Base-by-base conservation (phyloP, 1,139 yeast species). In the Meyerozyma elateridarum region DNA sequence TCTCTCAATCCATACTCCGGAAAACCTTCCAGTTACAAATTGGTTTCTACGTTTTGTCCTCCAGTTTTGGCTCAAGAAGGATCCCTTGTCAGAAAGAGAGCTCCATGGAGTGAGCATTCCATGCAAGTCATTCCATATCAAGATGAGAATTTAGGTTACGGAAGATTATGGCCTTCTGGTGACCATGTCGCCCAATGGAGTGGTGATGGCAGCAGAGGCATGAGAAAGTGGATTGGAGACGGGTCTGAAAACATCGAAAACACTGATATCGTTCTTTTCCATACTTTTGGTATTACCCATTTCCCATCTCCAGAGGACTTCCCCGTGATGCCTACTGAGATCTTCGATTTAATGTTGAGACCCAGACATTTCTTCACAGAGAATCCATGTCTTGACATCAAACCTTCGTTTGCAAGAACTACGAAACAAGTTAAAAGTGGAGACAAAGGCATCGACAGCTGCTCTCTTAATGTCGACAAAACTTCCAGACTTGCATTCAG, bases 241-340 rank as follows among this genome's bases (percentile, higher is more conserved):
- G 87, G 85, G 36, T 39, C 61, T 7, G 87, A 72, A 32, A 56
- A 56, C 14, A 63, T 82, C 49, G 84, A 79, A 47, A 72, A 82
- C 59, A 76, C 83, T 25, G 89, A 82, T 53, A 70, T 82, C 42
- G 69, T 82, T 32, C 61, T 79, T 48, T 84, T 79, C 77, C 91
- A 82, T 57, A 82, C 89, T 22, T 83, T 83, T 52, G 93, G 93
- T 50, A 74, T 83, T 44, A 79, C 91, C 27, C 94, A 83, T 53
- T 79, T 82, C 74, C 94, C 94, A 39, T 79, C 89, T 8, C 91
- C 93, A 39, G 93, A 83, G 64, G 94, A 83, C 60, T 84, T 82
- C 79, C 91, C 93, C 39, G 76, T 84, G 45, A 83, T 83, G 93
- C 93, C 93, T 31, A 81, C 88, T 25, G 94, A 83, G 61, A 81